Evolutionary conservation across 164 flowering plant genomes (phyloP).

Genomic region (Kalanchoe fedtschenkoi): DNA sequence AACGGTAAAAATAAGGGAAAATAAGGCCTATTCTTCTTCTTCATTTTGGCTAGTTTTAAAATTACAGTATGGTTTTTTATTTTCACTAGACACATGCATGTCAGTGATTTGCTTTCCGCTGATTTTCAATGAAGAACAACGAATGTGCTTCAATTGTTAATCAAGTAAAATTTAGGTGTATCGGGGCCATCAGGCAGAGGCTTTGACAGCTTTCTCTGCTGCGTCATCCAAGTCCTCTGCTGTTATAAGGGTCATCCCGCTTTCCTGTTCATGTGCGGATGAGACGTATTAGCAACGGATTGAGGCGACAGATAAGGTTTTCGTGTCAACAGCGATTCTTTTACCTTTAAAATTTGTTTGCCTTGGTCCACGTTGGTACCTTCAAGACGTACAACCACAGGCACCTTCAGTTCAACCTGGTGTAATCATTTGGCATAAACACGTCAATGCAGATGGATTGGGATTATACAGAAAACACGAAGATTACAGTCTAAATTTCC

Average conservation of each 20-base stretch:
- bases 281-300: not conserved
- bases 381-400: conserved; percentile 92
- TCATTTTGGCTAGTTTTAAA: too few species aligned
- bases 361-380: conserved; percentile 99
- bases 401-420: conserved; percentile 82
- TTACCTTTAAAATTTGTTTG: conserved; percentile 91
- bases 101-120: too few species aligned
- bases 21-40: too few species aligned
- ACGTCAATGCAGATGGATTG: not conserved
- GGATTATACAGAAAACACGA: not conserved
- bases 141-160: not conserved
- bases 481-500: not conserved
- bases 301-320: too few species aligned
- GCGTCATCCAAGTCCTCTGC: conserved; percentile 97
- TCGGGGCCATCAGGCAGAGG: conserved; percentile 18
- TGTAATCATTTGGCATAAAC: not conserved
- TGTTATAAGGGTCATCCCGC: conserved; percentile 79
- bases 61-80: too few species aligned
- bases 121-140: too few species aligned
- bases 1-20: too few species aligned
- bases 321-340: too few species aligned
- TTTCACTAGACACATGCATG: too few species aligned
- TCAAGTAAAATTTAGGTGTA: too few species aligned
- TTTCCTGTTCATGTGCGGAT: conserved; percentile 32
- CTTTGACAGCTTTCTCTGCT: conserved; percentile 91